phyloP scores from a whole-genome alignment of 106 monocot genomes.

The Dioscorea zingiberensis region DNA sequence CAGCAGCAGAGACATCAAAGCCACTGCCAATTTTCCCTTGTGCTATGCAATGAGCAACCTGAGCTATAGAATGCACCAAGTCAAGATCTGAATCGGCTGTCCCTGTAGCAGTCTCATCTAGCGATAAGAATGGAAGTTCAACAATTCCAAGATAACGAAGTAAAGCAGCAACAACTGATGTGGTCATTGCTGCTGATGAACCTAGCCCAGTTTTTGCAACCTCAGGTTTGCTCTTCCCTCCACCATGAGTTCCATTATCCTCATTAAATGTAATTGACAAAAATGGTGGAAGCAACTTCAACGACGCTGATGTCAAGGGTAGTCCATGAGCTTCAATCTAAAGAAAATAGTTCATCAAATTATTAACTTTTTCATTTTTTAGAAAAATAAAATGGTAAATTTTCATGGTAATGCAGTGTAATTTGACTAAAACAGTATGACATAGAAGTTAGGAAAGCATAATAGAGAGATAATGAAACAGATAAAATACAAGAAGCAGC shows the following conservation, averaged over 20 bases:
- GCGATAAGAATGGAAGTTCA: slow-evolving; percentile 35
- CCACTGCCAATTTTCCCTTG: slow-evolving; percentile 99
- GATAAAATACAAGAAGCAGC: background rate
- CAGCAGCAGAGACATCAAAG: slow-evolving; percentile 98
- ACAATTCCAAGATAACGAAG: slow-evolving; percentile 90
- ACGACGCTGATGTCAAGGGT: slow-evolving; percentile 58
- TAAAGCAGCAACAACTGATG: slow-evolving; percentile 83
- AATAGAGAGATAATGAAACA: too few relatives aligned
- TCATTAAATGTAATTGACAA: slow-evolving; percentile 76
- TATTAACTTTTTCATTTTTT: background rate
- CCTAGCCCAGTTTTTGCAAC: slow-evolving; percentile 98
- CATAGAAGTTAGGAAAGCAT: too few relatives aligned
- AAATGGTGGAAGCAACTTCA: slow-evolving; percentile 71
- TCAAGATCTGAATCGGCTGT: slow-evolving; percentile 40
- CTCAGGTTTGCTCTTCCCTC: slow-evolving; percentile 71
- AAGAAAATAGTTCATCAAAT: slow-evolving; percentile 4
- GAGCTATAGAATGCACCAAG: slow-evolving; percentile 86
- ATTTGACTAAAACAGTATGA: too few relatives aligned
- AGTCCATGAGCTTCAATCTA: slow-evolving; percentile 71
- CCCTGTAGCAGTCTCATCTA: slow-evolving; percentile 9
- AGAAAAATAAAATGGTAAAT: too few relatives aligned
- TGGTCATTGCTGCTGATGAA: slow-evolving; percentile 99
- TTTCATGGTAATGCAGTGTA: too few relatives aligned
- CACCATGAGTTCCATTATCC: slow-evolving; percentile 31
- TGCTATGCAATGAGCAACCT: slow-evolving; percentile 96